Evolutionary conservation across 2,329 filamentous ascomycete genomes (phyloP).

Genomic region (Claviceps sp.): DNA sequence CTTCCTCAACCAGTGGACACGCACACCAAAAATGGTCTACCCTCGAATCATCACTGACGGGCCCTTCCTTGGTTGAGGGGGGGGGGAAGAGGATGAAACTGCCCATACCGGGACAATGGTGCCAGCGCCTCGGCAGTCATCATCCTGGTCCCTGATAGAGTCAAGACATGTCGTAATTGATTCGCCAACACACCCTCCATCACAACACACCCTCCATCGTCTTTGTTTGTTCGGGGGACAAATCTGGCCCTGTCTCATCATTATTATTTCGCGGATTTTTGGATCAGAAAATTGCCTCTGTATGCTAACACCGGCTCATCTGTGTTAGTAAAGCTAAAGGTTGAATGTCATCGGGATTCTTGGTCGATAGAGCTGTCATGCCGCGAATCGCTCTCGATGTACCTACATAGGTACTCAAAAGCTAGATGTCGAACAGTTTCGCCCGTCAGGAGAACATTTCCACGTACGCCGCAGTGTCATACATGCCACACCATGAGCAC

Average conservation of each 20-base stretch:
- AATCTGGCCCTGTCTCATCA: constrained; percentile 2
- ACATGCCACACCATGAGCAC: background rate
- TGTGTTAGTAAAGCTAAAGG: background rate
- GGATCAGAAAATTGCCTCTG: background rate
- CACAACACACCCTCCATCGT: background rate
- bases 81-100: too few species aligned
- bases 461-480: background rate
- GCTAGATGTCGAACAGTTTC: background rate
- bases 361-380: background rate
- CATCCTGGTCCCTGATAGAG: background rate
- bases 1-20: background rate
- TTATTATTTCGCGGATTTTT: background rate
- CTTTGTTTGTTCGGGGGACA: background rate
- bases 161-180: background rate
- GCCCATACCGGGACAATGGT: background rate
- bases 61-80: background rate
- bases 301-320: background rate
- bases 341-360: background rate
- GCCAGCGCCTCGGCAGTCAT: background rate
- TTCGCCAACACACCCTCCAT: background rate
- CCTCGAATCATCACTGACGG: background rate
- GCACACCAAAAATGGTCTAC: background rate
- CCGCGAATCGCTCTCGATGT: background rate
- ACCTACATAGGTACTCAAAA: background rate
- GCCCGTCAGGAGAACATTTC: background rate